Percentiles rank a stretch among this genome's conserved stretches.
Conservation (phyloP, 139 green algal genomes). For the Diplosphaera chodatii region DNA sequence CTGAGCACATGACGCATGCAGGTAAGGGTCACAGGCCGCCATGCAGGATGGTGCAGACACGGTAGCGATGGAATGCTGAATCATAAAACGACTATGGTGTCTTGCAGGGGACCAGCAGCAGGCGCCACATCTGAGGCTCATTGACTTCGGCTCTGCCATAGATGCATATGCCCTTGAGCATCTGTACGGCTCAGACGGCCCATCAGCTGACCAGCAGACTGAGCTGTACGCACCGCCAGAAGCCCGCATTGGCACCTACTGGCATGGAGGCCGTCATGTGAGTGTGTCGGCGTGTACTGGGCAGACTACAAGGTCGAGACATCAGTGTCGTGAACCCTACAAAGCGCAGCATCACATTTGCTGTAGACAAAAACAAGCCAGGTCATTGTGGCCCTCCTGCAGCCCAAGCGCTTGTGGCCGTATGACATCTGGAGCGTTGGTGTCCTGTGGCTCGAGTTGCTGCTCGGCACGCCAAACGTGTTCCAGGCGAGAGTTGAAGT, state of each 20-base stretch:
- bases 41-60: too few species aligned
- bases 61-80: too few species aligned
- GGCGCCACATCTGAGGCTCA: constrained; percentile 46
- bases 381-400: background rate
- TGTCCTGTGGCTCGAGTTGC: constrained; percentile 68
- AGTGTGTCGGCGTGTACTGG: too few species aligned
- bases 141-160: constrained; percentile 70
- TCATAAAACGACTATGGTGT: too few species aligned
- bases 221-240: constrained; percentile 67
- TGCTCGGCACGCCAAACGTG: constrained; percentile 60
- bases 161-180: constrained; percentile 30
- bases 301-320: too few species aligned
- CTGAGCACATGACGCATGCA: background rate
- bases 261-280: background rate
- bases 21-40: too few species aligned
- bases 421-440: constrained; percentile 71
- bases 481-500: constrained; percentile 32
- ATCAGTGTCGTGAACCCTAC: too few species aligned
- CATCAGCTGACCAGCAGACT: constrained; percentile 51
- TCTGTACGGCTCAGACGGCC: constrained; percentile 42
- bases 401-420: constrained; percentile 24
- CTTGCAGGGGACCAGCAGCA: background rate
- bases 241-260: constrained; percentile 41
- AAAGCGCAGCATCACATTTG: too few species aligned
- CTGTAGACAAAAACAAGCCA: too few species aligned